phyloP scores from a whole-genome alignment of 2,329 filamentous ascomycete species.

The Talaromyces sp. region DNA sequence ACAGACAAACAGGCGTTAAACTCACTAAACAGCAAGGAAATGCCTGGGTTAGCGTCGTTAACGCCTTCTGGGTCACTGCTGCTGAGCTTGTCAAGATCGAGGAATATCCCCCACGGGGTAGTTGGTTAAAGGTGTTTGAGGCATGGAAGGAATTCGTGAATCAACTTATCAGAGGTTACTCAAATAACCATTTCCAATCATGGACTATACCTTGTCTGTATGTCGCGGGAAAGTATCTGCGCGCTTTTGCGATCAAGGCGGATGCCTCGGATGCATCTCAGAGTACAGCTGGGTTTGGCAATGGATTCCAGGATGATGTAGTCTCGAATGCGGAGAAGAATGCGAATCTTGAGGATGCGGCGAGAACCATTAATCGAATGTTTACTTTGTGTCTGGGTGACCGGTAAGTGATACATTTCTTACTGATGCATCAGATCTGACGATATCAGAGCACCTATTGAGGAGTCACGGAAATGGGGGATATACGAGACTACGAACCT shows the following conservation, averaged over 20 bases:
- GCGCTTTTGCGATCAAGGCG: constrained; percentile 85
- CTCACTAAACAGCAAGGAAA: constrained; percentile 65
- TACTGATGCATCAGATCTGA: constrained; percentile 1
- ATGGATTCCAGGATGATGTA: constrained; percentile 73
- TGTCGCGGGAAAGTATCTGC: constrained; percentile 77
- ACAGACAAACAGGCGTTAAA: constrained; percentile 51
- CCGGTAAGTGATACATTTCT: constrained; percentile 55
- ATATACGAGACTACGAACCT: constrained; percentile 94
- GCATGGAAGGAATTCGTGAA: constrained; percentile 83
- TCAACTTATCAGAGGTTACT: constrained; percentile 75
- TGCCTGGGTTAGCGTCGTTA: constrained; percentile 85
- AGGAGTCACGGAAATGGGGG: constrained; percentile 95
- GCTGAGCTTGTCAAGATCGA: constrained; percentile 68
- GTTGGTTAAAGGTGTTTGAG: constrained; percentile 81
- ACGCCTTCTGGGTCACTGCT: constrained; percentile 77
- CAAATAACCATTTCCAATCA: constrained; percentile 69
- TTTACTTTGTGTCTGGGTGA: constrained; percentile 89
- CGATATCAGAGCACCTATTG: constrained; percentile 64
- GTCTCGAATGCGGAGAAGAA: constrained; percentile 73
- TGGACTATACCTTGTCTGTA: constrained; percentile 95
- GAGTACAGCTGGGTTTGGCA: constrained; percentile 46
- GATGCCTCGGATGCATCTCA: constrained; percentile 63
- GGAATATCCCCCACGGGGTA: constrained; percentile 49
- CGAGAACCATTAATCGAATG: constrained; percentile 83
- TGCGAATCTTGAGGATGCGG: constrained; percentile 84